These are phyloP conservation scores for Alternaria gaisen DNA, from an alignment of 2,329 filamentous ascomycete genomes.

Conservation along the genomic window DNA sequence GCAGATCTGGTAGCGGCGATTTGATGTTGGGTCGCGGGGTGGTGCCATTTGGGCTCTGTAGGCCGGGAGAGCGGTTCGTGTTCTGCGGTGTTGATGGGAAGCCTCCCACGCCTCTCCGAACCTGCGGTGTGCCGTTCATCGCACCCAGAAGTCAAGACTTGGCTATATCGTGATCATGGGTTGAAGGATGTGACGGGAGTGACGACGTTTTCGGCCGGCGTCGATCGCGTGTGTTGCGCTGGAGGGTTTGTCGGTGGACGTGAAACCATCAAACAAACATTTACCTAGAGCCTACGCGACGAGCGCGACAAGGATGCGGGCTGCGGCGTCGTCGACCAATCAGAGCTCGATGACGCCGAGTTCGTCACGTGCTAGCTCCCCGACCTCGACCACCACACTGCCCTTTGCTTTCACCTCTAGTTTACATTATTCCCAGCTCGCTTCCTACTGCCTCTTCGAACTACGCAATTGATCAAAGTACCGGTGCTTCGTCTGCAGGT, in stretches of 20 bases:
- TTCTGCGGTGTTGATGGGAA: constrained; percentile 76
- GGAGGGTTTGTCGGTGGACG: constrained; percentile 15
- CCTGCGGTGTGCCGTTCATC: constrained; percentile 81
- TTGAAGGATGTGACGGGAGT: constrained; percentile 4
- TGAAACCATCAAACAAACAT: constrained; percentile 40
- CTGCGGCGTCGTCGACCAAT: constrained; percentile 28
- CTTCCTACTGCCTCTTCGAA: constrained; percentile 9
- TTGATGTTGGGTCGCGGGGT: constrained; percentile 47
- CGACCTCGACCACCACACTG: background rate
- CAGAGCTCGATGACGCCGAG: constrained; percentile 19
- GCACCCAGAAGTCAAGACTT: constrained; percentile 59
- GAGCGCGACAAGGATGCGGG: constrained; percentile 32
- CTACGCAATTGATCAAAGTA: constrained; percentile 15
- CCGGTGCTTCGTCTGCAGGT: constrained; percentile 4
- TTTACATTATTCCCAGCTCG: background rate
- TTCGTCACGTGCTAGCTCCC: constrained; percentile 20
- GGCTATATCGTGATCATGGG: constrained; percentile 31
- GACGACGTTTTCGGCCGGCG: constrained; percentile 9
- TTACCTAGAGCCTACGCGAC: constrained; percentile 32
- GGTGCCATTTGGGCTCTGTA: constrained; percentile 33
- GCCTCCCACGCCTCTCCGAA: constrained; percentile 76
- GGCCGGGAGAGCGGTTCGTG: constrained; percentile 46
- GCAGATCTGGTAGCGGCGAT: constrained; percentile 46
- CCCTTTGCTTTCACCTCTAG: constrained; percentile 14
- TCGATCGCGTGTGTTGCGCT: constrained; percentile 18